Evolutionary conservation across 768 basidiomycete genomes (phyloP).

Genomic region (Suillus paluster): DNA sequence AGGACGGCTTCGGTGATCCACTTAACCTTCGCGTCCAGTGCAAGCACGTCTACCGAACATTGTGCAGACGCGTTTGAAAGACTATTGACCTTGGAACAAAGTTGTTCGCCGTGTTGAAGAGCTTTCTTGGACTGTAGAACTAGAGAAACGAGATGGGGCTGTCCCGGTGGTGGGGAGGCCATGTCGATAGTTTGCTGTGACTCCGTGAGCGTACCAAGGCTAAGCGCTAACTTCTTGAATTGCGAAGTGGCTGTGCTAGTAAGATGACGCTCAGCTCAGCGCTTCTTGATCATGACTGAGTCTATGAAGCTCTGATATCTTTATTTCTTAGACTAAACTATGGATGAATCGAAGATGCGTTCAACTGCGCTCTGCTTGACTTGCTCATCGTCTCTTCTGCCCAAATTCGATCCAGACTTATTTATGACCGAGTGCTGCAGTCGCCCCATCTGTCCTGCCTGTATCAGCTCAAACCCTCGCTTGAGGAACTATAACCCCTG

Average conservation of each 20-base stretch:
- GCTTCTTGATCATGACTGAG: neutral
- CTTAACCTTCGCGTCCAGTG: constrained; percentile 77
- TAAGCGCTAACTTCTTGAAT: neutral
- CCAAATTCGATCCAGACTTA: constrained; percentile 30
- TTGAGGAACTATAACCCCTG: constrained; percentile 74
- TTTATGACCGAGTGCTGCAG: constrained; percentile 68
- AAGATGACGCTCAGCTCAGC: neutral
- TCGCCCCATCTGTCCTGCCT: constrained; percentile 65
- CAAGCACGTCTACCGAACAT: constrained; percentile 70
- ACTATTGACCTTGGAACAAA: constrained; percentile 69
- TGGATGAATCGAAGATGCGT: constrained; percentile 1
- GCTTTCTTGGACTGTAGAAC: constrained; percentile 85
- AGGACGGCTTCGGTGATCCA: constrained; percentile 78
- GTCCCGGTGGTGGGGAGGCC: constrained; percentile 29
- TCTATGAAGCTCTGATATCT: neutral
- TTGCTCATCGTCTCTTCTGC: constrained; percentile 62
- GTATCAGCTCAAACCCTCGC: constrained; percentile 63
- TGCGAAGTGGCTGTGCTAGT: constrained; percentile 10
- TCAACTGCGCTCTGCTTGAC: constrained; percentile 52
- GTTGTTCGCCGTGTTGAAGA: constrained; percentile 74
- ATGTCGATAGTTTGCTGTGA: constrained; percentile 20
- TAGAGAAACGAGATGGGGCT: constrained; percentile 72
- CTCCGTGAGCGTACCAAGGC: neutral
- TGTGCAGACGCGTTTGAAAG: constrained; percentile 70
- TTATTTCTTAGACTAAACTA: constrained; percentile 2